Percentiles rank a stretch among this genome's conserved stretches.
Conservation (phyloP, 2,329 filamentous ascomycete species). For the Monosporascus sp. region DNA sequence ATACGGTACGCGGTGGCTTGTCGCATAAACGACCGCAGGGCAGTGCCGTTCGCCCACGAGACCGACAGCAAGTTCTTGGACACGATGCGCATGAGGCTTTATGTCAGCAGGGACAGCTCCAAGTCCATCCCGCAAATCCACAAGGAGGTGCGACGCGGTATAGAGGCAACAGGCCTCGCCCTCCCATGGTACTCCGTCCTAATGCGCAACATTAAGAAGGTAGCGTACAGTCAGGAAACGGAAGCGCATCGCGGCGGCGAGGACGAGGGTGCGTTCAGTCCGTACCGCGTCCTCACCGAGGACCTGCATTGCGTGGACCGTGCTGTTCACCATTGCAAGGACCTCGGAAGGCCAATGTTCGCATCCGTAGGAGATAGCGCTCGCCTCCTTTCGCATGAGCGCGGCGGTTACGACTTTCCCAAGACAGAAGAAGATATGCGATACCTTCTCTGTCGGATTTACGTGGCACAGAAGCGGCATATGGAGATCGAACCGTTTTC, state of each 20-base stretch:
- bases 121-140: too few relatives aligned
- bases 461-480: too few relatives aligned
- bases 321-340: background rate
- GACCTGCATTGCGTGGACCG: slow-evolving; percentile 1
- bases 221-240: background rate
- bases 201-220: slow-evolving; percentile 3
- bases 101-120: too few relatives aligned
- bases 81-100: too few relatives aligned
- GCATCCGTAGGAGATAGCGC: background rate
- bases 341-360: slow-evolving; percentile 1
- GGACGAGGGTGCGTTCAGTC: too few relatives aligned
- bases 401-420: background rate
- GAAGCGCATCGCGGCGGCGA: background rate
- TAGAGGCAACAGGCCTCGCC: background rate
- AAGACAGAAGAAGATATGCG: background rate
- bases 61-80: too few relatives aligned
- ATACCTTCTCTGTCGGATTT: too few relatives aligned
- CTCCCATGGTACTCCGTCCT: slow-evolving; percentile 1
- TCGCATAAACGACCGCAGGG: slow-evolving; percentile 2
- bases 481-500: too few relatives aligned
- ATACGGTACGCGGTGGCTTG: slow-evolving; percentile 3
- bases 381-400: background rate
- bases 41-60: background rate
- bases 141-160: background rate
- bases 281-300: background rate